Evolutionary conservation across 2,329 filamentous ascomycete species (phyloP).

Genomic region (Alternaria viburni): DNA sequence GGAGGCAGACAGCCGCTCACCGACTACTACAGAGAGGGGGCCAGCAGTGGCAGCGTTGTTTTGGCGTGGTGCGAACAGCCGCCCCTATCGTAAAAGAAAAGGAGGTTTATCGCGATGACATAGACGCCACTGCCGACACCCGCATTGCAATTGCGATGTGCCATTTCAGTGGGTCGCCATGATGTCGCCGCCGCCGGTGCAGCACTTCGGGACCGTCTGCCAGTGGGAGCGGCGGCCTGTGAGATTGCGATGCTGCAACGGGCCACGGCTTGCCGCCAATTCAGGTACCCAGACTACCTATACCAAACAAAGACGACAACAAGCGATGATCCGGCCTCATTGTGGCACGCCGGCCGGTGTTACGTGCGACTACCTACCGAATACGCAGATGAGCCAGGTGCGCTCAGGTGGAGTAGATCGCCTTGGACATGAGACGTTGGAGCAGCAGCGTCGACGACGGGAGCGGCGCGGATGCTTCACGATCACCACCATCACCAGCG

Average conservation of each 20-base stretch:
- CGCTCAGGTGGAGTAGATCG: constrained; percentile 11
- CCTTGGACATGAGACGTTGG: neutral
- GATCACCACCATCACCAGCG: neutral
- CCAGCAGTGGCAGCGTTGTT: neutral
- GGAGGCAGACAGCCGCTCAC: neutral
- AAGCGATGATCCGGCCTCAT: constrained; percentile 9
- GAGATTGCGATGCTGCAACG: constrained; percentile 10
- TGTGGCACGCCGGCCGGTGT: constrained; percentile 4
- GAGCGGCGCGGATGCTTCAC: constrained; percentile 12
- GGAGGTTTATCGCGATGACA: neutral
- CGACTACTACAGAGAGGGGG: neutral
- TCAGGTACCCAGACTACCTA: neutral
- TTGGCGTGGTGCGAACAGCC: neutral
- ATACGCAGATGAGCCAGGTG: constrained; percentile 3
- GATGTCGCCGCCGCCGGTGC: neutral
- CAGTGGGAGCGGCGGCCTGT: neutral
- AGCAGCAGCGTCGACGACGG: neutral
- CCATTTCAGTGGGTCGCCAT: constrained; percentile 3
- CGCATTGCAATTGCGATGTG: constrained; percentile 12
- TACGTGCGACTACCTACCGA: constrained; percentile 5
- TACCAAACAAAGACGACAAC: neutral
- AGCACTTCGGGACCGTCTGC: neutral
- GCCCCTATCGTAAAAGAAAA: neutral
- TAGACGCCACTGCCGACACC: constrained; percentile 4
- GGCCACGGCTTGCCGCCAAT: constrained; percentile 5